Percentiles rank a stretch among this genome's conserved stretches.
Evolutionary conservation across 176 grass and related monocot species (phyloP).

Genomic region (Aegilops umbellulata): DNA sequence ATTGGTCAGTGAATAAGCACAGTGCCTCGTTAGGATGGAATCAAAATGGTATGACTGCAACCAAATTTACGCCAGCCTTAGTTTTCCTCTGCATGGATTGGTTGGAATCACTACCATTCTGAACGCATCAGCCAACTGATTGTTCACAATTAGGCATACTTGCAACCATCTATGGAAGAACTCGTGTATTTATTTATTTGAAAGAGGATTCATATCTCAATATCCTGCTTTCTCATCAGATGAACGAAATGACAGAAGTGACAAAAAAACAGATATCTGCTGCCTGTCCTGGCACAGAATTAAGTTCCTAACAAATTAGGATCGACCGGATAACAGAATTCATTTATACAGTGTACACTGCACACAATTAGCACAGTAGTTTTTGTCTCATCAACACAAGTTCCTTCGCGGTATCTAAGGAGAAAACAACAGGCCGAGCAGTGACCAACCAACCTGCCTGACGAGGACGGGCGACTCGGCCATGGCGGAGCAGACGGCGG

Average conservation of each 20-base stretch:
- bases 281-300: background rate
- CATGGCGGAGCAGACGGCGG: conserved; percentile 55
- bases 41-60: background rate
- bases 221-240: background rate
- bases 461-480: conserved; percentile 53
- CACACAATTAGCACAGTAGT: background rate
- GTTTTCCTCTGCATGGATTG: background rate
- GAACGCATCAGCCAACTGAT: background rate
- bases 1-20: background rate
- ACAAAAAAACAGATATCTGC: background rate
- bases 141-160: background rate
- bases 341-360: background rate
- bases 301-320: background rate
- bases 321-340: background rate
- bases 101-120: background rate
- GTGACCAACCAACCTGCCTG: conserved; percentile 54
- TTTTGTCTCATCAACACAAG: background rate
- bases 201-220: background rate
- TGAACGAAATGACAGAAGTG: background rate
- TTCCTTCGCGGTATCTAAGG: background rate
- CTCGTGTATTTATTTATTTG: background rate
- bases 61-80: background rate
- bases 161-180: too few relatives aligned
- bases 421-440: background rate
- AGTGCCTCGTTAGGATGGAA: background rate